These are phyloP conservation scores for Euphorbia peplus DNA, from an alignment of 345 rosid species.

Conservation along the genomic window DNA sequence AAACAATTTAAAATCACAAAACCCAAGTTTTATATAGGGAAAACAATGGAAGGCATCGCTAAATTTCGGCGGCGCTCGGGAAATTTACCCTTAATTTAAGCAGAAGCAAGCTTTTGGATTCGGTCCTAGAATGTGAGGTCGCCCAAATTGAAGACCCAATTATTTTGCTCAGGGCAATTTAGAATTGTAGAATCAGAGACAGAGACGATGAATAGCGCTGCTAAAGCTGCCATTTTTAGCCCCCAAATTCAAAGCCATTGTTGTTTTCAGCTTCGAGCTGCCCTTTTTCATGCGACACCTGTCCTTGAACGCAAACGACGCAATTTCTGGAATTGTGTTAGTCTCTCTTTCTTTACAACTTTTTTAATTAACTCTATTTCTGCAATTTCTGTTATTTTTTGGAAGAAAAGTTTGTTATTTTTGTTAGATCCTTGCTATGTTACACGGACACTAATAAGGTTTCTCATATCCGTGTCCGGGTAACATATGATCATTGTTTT, in stretches of 20 bases:
- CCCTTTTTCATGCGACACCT: conserved; percentile 61
- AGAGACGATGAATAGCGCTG: conserved; percentile 42
- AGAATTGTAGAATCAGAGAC: conserved; percentile 23
- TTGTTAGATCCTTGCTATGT: too few species aligned
- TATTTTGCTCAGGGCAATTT: not conserved
- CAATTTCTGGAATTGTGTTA: conserved; percentile 37
- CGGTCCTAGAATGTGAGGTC: not conserved
- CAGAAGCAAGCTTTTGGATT: not conserved
- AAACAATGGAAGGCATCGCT: not conserved
- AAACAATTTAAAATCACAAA: not conserved
- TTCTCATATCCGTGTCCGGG: too few species aligned
- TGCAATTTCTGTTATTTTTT: not conserved
- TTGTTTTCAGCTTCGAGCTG: conserved; percentile 24
- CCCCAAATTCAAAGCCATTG: conserved; percentile 26
- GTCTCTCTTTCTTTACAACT: conserved; percentile 19
- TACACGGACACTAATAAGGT: too few species aligned
- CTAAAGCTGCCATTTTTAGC: conserved; percentile 40
- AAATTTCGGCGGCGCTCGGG: not conserved
- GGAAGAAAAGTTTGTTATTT: not conserved
- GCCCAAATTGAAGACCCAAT: not conserved
- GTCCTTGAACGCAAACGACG: conserved; percentile 61
- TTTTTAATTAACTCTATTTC: conserved; percentile 1
- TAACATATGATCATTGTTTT: not conserved
- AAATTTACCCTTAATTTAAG: not conserved
- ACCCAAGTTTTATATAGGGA: not conserved